phyloP scores from a whole-genome alignment of 805 yeast species.

The Barnettozyma californica region DNA sequence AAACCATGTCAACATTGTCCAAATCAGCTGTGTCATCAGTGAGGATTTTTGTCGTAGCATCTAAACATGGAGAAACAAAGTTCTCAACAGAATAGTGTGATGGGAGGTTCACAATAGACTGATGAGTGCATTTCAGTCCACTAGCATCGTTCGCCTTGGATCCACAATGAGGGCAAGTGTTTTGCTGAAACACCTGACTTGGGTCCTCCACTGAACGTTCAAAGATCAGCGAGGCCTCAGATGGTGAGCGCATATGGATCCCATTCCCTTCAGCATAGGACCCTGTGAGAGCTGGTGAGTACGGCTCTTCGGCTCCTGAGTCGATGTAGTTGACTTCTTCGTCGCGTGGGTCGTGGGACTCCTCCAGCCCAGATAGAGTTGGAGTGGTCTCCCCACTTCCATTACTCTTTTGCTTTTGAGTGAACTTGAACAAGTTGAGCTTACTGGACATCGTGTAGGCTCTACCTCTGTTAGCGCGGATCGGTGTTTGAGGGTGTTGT shows the following conservation, averaged over 20 bases:
- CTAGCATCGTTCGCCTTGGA: constrained; percentile 16
- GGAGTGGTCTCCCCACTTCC: neutral
- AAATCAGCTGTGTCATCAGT: constrained; percentile 53
- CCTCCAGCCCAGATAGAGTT: neutral
- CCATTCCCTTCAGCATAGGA: neutral
- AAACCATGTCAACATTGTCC: constrained; percentile 66
- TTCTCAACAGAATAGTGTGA: constrained; percentile 49
- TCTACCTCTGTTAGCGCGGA: neutral
- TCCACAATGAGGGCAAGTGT: constrained; percentile 25
- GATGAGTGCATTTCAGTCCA: constrained; percentile 23
- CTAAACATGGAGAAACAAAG: constrained; percentile 75
- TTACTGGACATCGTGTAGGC: constrained; percentile 6
- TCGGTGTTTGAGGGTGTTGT: neutral
- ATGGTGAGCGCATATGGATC: constrained; percentile 2
- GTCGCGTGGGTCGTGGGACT: neutral
- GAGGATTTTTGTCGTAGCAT: constrained; percentile 65
- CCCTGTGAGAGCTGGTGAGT: constrained; percentile 6
- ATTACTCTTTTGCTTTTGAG: constrained; percentile 6
- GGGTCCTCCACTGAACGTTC: constrained; percentile 67
- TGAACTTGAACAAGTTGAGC: constrained; percentile 11
- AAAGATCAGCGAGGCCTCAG: constrained; percentile 36
- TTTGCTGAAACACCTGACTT: constrained; percentile 24
- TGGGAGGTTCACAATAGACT: constrained; percentile 29
- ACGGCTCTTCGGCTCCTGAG: constrained; percentile 9
- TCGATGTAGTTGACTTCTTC: constrained; percentile 6